phyloP scores from a whole-genome alignment of 441 rosid genomes.

The Mallotus japonicus region DNA sequence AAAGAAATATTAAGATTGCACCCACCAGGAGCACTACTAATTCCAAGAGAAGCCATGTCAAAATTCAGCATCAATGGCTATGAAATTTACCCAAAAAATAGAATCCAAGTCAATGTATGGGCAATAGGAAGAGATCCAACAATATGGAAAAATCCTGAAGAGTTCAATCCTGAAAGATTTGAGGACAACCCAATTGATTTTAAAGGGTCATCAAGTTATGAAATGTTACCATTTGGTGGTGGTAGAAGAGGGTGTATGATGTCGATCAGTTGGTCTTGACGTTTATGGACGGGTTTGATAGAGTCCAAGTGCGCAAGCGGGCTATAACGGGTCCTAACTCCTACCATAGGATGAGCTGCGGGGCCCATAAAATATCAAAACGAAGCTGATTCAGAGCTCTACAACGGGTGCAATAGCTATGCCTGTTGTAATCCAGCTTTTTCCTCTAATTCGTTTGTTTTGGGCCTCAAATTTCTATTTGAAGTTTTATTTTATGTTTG shows the following conservation, averaged over 20 bases:
- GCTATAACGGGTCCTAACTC: no score
- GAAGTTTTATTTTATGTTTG: no score
- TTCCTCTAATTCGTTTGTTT: no score
- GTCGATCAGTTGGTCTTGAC: no score
- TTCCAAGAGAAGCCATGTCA: conserved; percentile 9
- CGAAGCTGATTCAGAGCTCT: no score
- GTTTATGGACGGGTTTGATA: no score
- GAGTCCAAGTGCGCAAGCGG: no score
- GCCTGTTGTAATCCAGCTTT: no score
- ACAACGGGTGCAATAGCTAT: no score
- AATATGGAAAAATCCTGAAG: neutral
- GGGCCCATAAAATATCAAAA: no score
- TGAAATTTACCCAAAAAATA: neutral
- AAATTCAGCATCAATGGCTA: neutral
- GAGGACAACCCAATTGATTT: neutral
- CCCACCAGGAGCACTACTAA: neutral
- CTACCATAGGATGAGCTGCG: no score
- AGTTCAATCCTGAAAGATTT: conserved; percentile 6
- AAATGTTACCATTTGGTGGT: neutral
- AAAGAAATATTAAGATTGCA: conserved; percentile 2
- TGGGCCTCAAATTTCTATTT: no score
- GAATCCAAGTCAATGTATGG: neutral
- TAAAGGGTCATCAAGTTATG: neutral
- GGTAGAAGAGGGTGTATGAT: neutral
- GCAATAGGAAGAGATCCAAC: conserved; percentile 3